Base-by-base conservation (phyloP, 345 rosid species). In the Arabis hirsuta region DNA sequence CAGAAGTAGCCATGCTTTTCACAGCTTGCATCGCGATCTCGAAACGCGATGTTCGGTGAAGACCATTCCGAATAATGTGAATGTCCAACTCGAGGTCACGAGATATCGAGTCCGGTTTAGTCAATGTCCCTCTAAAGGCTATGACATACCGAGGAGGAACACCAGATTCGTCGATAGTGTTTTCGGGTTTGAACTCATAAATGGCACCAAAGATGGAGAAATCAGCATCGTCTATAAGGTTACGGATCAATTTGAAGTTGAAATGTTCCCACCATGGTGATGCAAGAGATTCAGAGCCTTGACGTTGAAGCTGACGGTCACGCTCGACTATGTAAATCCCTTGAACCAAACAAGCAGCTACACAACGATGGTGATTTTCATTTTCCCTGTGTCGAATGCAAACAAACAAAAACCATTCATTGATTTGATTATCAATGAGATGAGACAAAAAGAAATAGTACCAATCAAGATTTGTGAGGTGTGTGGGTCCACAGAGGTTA, bases 81-180 rank as follows among this genome's bases (percentile, higher is more conserved):
- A 88, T 45, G 41, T 87, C 88, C 71, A 94, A 43, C 67, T 80
- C 82, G 3, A 91, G 50, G 76, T 94, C 98, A 36, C 89, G 82
- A 0, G 85, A 76, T 10, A 89, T 55, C 2, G 93, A 84, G 29
- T 80, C 93, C 1, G 77, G 81, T 83, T 91, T 89, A 41, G 85
- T 86, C 34, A 91, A 10, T 14, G 96, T 94, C 13, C 98, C 98
- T 31, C 96, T 85, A 68, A 94, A 88, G 64, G 96, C 96, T 51
- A 94, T 81, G 9, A 84, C 88, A 27, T 81, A 84, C n/a, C 76
- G 79, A 0, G 91, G 79, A 0, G 91, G 95, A 62, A 4, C 42
- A 73, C 75, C 42, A 63, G 76, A 72, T 70, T 71, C 24, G 24
- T 22, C 24, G 16, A 16, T 20, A 29, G 14, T 20, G 29, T 10